Evolutionary conservation across 257 asterid species (phyloP), one percentile per base, ranked within the genome.

Genomic region (Knoxia roxburghii): DNA sequence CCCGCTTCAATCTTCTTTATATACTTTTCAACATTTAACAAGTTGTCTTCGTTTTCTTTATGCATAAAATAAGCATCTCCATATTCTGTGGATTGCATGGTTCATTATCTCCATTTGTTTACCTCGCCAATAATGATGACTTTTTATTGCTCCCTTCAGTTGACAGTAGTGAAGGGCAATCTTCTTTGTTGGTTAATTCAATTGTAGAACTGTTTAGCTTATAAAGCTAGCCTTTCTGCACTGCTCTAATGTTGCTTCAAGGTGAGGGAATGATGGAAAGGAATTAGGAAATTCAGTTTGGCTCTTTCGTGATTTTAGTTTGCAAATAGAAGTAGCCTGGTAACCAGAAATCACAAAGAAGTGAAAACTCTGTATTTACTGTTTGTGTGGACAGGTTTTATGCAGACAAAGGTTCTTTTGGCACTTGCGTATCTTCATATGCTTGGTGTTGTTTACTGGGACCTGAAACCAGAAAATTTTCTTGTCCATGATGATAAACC

Each of bases 371-470:
- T 51, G 54, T 20, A 2, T 63, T 61, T 37, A n/a, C 41, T 50
- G 54, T n/a, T n/a, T n/a, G n/a, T 60, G 50, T 26, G 40, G 50
- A 48, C 88, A 89, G 96, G 79, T 89, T 89, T 70, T 89, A 89
- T 54, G 95, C 95, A 51, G 96, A n/a, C 96, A 7, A 95, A 89
- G 77, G 96, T 84, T 79, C 82, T 86, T 17, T 69, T 89, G 80
- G 89, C 96, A 20, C 86, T 89, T 4, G 96, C 86, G 81, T 89
- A 89, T 77, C 91, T 89, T 64, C 96, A 89, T 82, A 86, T 90
- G 95, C 85, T 90, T 30, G 97, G 97, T 69, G 86, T 90, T 7
- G 95, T 90, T 37, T 87, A 88, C 77, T 60, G 96, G 37, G 96
- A 86, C 82, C 77, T 88, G 48, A 88, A 88, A 71, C 96, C 96